Conservation (phyloP, 495 filamentous ascomycete species). For the Trichoderma asperelloides region DNA sequence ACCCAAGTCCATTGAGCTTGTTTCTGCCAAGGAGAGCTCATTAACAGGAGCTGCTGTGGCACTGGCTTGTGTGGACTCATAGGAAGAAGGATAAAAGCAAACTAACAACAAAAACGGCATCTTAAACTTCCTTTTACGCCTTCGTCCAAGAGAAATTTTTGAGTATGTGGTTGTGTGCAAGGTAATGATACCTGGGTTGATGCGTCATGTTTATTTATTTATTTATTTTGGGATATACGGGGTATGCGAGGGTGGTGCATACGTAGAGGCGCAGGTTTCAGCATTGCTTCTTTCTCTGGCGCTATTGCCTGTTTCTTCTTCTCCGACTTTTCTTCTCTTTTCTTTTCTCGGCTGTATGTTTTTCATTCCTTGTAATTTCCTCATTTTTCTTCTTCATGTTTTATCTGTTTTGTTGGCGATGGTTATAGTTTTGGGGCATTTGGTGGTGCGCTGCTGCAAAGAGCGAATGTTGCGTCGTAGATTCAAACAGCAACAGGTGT, state of each 20-base stretch:
- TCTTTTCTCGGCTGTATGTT: background rate
- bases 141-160: background rate
- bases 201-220: slow-evolving; percentile 9
- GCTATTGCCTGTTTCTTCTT: background rate
- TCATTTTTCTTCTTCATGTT: background rate
- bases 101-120: slow-evolving; percentile 7
- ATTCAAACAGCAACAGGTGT: background rate
- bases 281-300: slow-evolving; percentile 8
- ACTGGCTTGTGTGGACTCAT: slow-evolving; percentile 32
- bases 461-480: slow-evolving; percentile 2
- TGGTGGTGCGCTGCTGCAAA: slow-evolving; percentile 3
- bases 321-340: background rate
- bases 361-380: background rate
- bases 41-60: slow-evolving; percentile 56
- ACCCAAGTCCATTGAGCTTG: slow-evolving; percentile 37
- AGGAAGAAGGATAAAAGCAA: slow-evolving; percentile 5
- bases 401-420: background rate
- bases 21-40: slow-evolving; percentile 51
- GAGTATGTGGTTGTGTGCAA: background rate
- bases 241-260: slow-evolving; percentile 1
- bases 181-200: slow-evolving; percentile 10
- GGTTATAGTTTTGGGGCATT: background rate
- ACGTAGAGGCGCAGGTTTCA: slow-evolving; percentile 12
- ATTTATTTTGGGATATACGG: background rate
- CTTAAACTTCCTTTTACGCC: slow-evolving; percentile 3